These are phyloP conservation scores for Fraxinus angustifolia DNA, from an alignment of 305 asterid genomes.

Conservation along the genomic window DNA sequence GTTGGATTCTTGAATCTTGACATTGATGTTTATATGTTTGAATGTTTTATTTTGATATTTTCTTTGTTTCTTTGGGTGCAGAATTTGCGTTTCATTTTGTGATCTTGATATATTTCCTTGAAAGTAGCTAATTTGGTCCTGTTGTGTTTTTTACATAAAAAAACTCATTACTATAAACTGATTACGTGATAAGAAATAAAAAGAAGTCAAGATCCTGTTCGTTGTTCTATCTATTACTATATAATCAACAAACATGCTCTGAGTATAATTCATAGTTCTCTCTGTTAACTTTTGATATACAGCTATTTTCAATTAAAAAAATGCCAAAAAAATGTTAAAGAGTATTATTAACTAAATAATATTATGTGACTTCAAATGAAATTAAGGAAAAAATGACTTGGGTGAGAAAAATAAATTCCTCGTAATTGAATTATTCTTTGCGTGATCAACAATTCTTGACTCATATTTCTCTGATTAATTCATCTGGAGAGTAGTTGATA, in stretches of 20 bases:
- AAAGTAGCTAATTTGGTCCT: neutral
- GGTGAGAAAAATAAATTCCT: neutral
- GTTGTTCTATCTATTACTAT: neutral
- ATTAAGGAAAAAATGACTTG: neutral
- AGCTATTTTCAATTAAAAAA: neutral
- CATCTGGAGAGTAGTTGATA: constrained; percentile 46
- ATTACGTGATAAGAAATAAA: neutral
- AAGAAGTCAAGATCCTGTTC: neutral
- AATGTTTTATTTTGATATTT: neutral
- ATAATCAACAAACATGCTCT: neutral
- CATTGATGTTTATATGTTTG: neutral
- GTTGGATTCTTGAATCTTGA: neutral
- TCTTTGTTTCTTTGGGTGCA: neutral
- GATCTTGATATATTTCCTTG: neutral
- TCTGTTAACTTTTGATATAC: neutral
- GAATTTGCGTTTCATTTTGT: neutral
- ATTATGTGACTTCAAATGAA: neutral
- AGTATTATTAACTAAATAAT: neutral
- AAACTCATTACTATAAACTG: neutral
- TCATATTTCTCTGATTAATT: neutral
- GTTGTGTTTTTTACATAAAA: neutral
- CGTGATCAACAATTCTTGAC: neutral
- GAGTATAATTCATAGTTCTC: neutral
- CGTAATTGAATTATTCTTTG: neutral
- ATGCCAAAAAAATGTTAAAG: neutral